These are phyloP conservation scores for Podaxis carcinomalis DNA, from an alignment of 768 basidiomycete genomes.

Conservation along the genomic window DNA sequence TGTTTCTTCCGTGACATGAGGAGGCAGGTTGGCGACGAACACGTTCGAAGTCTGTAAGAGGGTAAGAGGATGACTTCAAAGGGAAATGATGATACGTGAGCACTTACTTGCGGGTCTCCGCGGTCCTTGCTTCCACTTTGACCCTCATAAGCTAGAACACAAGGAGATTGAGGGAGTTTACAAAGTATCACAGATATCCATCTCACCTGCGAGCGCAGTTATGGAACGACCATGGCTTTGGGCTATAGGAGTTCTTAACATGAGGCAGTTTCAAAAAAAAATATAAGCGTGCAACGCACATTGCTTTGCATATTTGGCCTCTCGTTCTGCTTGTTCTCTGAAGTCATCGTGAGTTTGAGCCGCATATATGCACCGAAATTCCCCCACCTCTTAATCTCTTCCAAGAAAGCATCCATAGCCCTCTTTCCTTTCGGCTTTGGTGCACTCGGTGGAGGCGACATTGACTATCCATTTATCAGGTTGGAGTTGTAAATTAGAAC, in stretches of 20 bases:
- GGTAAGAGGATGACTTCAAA: background rate
- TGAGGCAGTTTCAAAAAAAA: background rate
- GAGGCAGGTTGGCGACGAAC: constrained; percentile 91
- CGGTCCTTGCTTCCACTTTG: constrained; percentile 88
- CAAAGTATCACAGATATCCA: background rate
- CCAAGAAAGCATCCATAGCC: constrained; percentile 93
- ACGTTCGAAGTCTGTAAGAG: constrained; percentile 82
- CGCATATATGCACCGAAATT: background rate
- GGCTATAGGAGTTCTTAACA: background rate
- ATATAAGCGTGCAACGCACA: constrained; percentile 32
- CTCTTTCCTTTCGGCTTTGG: constrained; percentile 89
- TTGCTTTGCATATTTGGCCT: constrained; percentile 74
- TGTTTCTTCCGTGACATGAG: constrained; percentile 78
- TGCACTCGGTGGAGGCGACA: constrained; percentile 50
- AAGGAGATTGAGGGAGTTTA: background rate
- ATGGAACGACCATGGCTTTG: constrained; percentile 68
- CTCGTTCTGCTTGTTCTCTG: constrained; percentile 91
- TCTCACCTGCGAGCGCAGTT: constrained; percentile 70
- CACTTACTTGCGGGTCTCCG: constrained; percentile 77
- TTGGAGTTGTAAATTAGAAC: background rate
- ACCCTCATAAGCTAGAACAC: constrained; percentile 66
- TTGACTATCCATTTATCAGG: constrained; percentile 33
- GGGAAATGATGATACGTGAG: background rate
- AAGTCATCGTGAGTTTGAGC: background rate
- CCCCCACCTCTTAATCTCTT: constrained; percentile 87